Evolutionary conservation across 2,329 filamentous ascomycete species (phyloP).

Genomic region (Cladobotryum mycophilum): DNA sequence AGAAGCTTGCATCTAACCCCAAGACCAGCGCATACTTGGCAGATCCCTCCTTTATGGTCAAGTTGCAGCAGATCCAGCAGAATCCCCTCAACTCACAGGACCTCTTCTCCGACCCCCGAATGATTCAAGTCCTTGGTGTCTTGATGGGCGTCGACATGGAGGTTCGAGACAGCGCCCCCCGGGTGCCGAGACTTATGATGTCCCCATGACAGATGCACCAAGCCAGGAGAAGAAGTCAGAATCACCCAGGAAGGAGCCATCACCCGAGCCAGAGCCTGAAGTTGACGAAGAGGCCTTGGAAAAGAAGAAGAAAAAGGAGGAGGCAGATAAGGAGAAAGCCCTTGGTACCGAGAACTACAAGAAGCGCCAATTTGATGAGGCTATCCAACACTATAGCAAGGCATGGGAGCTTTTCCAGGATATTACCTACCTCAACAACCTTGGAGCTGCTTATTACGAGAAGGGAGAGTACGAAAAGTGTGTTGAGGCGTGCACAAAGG

Average conservation of each 20-base stretch:
- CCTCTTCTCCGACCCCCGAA: constrained; percentile 81
- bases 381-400: constrained; percentile 89
- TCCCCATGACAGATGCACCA: constrained; percentile 68
- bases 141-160: constrained; percentile 89
- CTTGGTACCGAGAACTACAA: constrained; percentile 94
- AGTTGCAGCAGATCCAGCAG: constrained; percentile 72
- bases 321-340: constrained; percentile 90
- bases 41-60: constrained; percentile 83
- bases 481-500: constrained; percentile 81
- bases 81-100: constrained; percentile 75
- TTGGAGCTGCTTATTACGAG: constrained; percentile 89
- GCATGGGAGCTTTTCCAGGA: constrained; percentile 95
- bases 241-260: constrained; percentile 50
- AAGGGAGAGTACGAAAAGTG: constrained; percentile 89
- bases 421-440: constrained; percentile 95
- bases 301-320: constrained; percentile 85
- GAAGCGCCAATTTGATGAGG: constrained; percentile 93
- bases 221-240: constrained; percentile 35
- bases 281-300: constrained; percentile 78
- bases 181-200: constrained; percentile 58
- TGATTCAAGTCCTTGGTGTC: constrained; percentile 91
- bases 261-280: constrained; percentile 51
- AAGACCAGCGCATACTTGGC: constrained; percentile 80
- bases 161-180: constrained; percentile 33
- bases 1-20: constrained; percentile 89